Base-by-base conservation (phyloP, 1,284 basidiomycete genomes). In the Naganishia sp. region DNA sequence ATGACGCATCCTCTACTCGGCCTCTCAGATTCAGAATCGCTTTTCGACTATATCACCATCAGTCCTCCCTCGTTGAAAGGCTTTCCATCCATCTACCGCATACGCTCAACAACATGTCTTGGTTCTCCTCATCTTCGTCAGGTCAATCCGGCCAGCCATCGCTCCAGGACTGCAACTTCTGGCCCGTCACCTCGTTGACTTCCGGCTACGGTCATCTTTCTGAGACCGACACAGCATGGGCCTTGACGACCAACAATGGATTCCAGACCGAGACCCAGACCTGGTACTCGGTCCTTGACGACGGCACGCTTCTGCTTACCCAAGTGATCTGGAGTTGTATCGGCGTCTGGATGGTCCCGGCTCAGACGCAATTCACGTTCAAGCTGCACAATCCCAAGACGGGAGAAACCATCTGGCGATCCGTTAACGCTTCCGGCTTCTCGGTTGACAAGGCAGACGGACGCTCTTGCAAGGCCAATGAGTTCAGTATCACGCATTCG, bases 311-410 rank as follows among this genome's bases (percentile, higher is more conserved):
- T 64, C 71, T 96, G 69, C 90, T 92, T 85, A 88, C 86, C 73
- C 95, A 99, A 81, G 85, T 99, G 69, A 98, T 99, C 75, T 94
- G 97, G 83, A 95, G 93, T 2, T 85, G 90, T 53, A 86, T 95
- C 63, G 96, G 96, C 11, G 69, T 81, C 56, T 74, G 78, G 68
- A 60, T 80, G 61, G 71, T 81, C 11, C 79, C 80, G 74, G 94
- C 95, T 6, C 92, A 90, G 46, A 88, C 97, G 72, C 96, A 99
- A 79, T 94, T 98, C 80, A 92, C 89, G 3, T 95, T 90, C 87
- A 95, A 94, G 81, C 82, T 91, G 69, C 89, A 86, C 82, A 88
- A 96, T 76, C 89, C 94, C 11, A 83, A 83, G 68, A 93, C 90
- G 13, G 86, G 87, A 68, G 84, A 90, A 75, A 84, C 81, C 64